These are phyloP conservation scores for Camelina sativa DNA, from an alignment of 345 rosid genomes.

Conservation along the genomic window DNA sequence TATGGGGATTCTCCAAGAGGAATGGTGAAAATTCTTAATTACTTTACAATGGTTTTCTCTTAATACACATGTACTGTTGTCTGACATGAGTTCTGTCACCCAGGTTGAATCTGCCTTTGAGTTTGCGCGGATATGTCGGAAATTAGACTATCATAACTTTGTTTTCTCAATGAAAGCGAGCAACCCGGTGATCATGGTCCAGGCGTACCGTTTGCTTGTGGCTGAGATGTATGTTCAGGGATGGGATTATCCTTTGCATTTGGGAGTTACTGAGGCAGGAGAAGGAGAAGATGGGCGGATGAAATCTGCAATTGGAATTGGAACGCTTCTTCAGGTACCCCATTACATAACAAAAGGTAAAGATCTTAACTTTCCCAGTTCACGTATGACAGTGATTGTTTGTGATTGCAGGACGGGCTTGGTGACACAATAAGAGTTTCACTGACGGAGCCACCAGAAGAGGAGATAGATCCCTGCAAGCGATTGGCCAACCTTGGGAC, in stretches of 20 bases:
- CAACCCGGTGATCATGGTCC: constrained; percentile 99
- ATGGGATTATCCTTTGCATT: constrained; percentile 97
- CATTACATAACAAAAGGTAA: constrained; percentile 3
- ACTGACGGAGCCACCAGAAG: constrained; percentile 93
- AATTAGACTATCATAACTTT: constrained; percentile 94
- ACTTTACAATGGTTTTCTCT: constrained; percentile 19
- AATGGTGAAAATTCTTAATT: constrained; percentile 58
- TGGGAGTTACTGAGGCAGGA: constrained; percentile 99
- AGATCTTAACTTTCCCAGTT: not conserved
- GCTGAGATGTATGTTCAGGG: constrained; percentile 97
- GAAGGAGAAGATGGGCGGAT: constrained; percentile 99
- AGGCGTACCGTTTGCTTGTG: constrained; percentile 90
- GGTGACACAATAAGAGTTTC: constrained; percentile 99
- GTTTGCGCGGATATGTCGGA: constrained; percentile 94
- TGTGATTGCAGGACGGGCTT: constrained; percentile 77
- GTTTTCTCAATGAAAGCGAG: constrained; percentile 99
- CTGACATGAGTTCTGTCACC: constrained; percentile 42
- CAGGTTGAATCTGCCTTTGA: constrained; percentile 99
- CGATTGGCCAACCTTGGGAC: constrained; percentile 89
- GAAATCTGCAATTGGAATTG: constrained; percentile 99
- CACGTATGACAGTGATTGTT: not conserved
- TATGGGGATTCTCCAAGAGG: constrained; percentile 98
- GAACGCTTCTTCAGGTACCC: constrained; percentile 91
- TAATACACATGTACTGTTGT: constrained; percentile 25
- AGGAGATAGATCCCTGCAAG: constrained; percentile 96